Percentiles rank a stretch among this genome's conserved stretches.
phyloP scores from a whole-genome alignment of 768 basidiomycete genomes.

The Peribolospora kevripleyi region DNA sequence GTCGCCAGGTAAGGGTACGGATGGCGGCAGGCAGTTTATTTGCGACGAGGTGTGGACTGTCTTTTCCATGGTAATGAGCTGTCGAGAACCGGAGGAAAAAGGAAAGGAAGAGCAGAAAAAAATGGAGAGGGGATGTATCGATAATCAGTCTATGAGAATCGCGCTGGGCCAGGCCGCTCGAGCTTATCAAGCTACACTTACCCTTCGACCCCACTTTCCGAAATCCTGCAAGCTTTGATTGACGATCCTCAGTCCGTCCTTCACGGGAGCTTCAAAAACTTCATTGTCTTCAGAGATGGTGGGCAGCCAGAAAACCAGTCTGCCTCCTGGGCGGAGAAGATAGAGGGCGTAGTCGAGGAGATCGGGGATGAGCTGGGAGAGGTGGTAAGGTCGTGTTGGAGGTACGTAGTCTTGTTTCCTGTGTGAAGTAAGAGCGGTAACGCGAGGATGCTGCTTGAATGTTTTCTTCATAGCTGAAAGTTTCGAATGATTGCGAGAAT shows the following conservation, averaged over 20 bases:
- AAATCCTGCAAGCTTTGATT: slow-evolving; percentile 81
- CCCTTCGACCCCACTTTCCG: slow-evolving; percentile 80
- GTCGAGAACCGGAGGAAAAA: not conserved
- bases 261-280: slow-evolving; percentile 52
- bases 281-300: slow-evolving; percentile 79
- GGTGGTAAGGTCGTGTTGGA: slow-evolving; percentile 74
- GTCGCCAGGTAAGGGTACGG: no score
- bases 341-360: slow-evolving; percentile 60
- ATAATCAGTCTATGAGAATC: no score
- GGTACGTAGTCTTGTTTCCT: slow-evolving; percentile 39
- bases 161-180: no score
- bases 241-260: slow-evolving; percentile 68
- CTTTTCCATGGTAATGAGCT: slow-evolving; percentile 85
- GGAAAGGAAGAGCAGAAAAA: not conserved
- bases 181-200: slow-evolving; percentile 16
- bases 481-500: not conserved
- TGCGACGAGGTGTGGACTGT: slow-evolving; percentile 1
- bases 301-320: slow-evolving; percentile 86
- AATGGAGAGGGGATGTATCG: not conserved
- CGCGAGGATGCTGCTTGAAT: not conserved
- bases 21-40: no score
- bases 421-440: not conserved
- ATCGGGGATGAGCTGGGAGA: slow-evolving; percentile 56
- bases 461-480: not conserved
- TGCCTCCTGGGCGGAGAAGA: slow-evolving; percentile 56